Evolutionary conservation across 2,329 filamentous ascomycete species (phyloP), one percentile per base, ranked within the genome.

Genomic region (Botrytis fragariae): DNA sequence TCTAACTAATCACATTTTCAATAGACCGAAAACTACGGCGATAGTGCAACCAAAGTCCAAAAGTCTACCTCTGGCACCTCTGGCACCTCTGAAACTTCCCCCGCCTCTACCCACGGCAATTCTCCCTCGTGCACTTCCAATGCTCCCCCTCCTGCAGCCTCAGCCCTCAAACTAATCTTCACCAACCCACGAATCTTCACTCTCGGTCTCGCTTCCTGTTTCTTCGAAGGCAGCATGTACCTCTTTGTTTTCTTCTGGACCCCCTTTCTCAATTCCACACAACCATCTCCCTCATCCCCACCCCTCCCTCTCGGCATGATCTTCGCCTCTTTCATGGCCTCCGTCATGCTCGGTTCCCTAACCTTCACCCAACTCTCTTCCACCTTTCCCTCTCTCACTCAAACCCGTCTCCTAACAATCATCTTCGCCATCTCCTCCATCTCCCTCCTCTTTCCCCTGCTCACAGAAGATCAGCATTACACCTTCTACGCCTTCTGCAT

Each of bases 231-330:
- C 32, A 85, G 87, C 42, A 87, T 90, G 83, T 90, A 90, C 77
- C 83, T 90, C 18, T 90, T 90, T 77, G 86, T 90, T 73, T 90
- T 89, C 80, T 89, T 89, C 82, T 90, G 88, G 85, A 86, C 87
- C 0, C 85, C 87, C 1, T 85, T 87, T 4, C 81, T 90, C n/a
- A 85, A 83, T 74, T 81, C 82, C 84, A 70, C 72, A 59, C 69
- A 67, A 45, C 69, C 67, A 20, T 67, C 81, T 29, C 79, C 85
- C 70, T 84, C 85, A 72, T 85, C 86, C n/a, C 76, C 79, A n/a
- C 85, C 86, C 25, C 77, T 80, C 39, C 82, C 79, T 0, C 85
- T 87, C 54, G 86, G 87, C 12, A 83, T 88, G 69, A 86, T 88
- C 62, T 89, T 89, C 74, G 85, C 86, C 61, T 84, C 84, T 59